Percentiles rank a stretch among this genome's conserved stretches.
Evolutionary conservation across 2,329 filamentous ascomycete species (phyloP).

Genomic region (Monosporascus sp.): DNA sequence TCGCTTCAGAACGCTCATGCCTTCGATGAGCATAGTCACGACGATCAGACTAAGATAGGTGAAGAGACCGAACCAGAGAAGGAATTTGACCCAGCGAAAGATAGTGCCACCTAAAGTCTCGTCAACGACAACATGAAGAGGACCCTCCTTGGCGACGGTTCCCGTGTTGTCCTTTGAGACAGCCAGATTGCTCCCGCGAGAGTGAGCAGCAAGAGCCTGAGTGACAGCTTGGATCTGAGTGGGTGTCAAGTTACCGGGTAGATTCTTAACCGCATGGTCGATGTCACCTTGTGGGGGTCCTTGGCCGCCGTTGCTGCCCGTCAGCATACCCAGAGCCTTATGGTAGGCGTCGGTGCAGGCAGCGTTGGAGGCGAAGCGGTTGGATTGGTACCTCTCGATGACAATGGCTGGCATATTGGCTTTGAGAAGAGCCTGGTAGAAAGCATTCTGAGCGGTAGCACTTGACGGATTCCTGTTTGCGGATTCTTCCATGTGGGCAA

Average conservation of each 20-base stretch:
- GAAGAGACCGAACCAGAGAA: conserved; percentile 71
- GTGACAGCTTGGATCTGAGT: conserved; percentile 72
- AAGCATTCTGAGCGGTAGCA: conserved; percentile 82
- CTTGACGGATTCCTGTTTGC: conserved; percentile 90
- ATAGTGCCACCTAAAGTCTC: conserved; percentile 74
- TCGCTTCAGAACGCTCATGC: conserved; percentile 72
- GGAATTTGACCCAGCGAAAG: conserved; percentile 89
- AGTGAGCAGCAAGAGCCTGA: conserved; percentile 72
- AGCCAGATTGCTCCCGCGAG: conserved; percentile 61
- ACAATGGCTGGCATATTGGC: conserved; percentile 93
- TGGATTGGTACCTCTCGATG: conserved; percentile 82
- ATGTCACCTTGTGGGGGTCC: conserved; percentile 21
- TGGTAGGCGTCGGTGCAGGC: conserved; percentile 75
- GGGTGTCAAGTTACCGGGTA: conserved; percentile 42
- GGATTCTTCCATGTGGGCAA: conserved; percentile 82
- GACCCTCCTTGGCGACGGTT: conserved; percentile 71
- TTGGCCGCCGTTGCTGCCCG: conserved; percentile 21
- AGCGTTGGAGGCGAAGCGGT: conserved; percentile 75
- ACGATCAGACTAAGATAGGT: conserved; percentile 75
- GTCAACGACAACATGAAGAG: conserved; percentile 94
- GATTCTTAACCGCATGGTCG: conserved; percentile 23
- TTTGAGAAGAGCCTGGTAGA: conserved; percentile 85
- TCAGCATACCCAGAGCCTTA: conserved; percentile 56
- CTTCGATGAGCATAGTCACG: conserved; percentile 78
- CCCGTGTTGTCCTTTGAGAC: conserved; percentile 43